These are phyloP conservation scores for Nannizziopsis barbatae DNA, from an alignment of 2,329 filamentous ascomycete species.

Conservation along the genomic window DNA sequence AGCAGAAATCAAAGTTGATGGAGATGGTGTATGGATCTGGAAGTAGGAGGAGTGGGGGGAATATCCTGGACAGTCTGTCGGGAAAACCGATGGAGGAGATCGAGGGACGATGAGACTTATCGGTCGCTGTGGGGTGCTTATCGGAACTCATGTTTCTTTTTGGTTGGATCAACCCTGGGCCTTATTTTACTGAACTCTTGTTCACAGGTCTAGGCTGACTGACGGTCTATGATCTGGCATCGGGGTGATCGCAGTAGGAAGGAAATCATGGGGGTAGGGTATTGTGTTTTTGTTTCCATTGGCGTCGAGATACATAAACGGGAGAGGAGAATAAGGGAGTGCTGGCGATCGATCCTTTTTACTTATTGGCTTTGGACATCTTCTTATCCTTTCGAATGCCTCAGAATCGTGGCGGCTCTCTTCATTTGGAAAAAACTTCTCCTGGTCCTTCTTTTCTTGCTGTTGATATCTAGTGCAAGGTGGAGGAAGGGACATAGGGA, in stretches of 20 bases:
- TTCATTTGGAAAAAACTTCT: background rate
- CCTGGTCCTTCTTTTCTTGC: too few relatives aligned
- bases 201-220: background rate
- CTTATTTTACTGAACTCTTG: too few relatives aligned
- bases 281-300: background rate
- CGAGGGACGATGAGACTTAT: slow-evolving; percentile 4
- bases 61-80: slow-evolving; percentile 1
- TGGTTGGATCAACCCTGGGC: too few relatives aligned
- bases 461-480: too few relatives aligned
- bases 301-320: background rate
- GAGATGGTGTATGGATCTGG: slow-evolving; percentile 60
- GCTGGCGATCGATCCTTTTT: slow-evolving; percentile 3
- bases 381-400: background rate
- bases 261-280: background rate
- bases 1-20: slow-evolving; percentile 73
- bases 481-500: too few relatives aligned
- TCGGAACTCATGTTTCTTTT: too few relatives aligned
- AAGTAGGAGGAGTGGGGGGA: slow-evolving; percentile 14
- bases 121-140: too few relatives aligned
- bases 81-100: slow-evolving; percentile 10
- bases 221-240: too few relatives aligned
- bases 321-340: background rate
- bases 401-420: background rate
- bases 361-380: background rate
- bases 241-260: background rate